Base-by-base conservation (phyloP, 2,329 filamentous ascomycete species). In the Pseudophaeomoniella oleicola region DNA sequence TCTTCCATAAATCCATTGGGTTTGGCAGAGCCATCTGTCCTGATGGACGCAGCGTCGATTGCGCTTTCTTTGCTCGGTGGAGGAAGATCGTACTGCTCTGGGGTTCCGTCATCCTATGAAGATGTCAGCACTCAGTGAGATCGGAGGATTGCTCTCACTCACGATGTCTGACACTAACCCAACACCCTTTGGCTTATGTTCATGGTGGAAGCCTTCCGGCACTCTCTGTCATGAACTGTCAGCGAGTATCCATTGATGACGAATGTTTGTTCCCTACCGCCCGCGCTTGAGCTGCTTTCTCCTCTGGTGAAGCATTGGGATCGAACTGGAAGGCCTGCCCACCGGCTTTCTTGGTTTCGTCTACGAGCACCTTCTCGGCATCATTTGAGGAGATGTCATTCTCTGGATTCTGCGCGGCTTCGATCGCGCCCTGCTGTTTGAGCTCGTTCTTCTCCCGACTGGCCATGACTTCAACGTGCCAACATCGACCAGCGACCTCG, bases 271-370 rank as follows among this genome's bases (percentile, higher is more conserved):
- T 32, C 68, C 79, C 50, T 69, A 93, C 85, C 53, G 78, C 72
- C 67, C 71, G 67, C 15, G 81, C 78, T 54, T 87, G 82, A 19
- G 79, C 79, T 42, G 72, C 78, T 66, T 98, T 98, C 58, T 93
- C 71, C 55, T 86, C 83, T 1, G 80, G 71, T 31, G 70, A 78
- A 30, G 86, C 87, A 64, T 94, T 63, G 1, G 90, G 85, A 53
- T 98, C 72, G 62, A 96, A 98, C 43, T 78, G 73, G 55, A 82
- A 90, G 44, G 85, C 87, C 18, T 78, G 64, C 16, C 81, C 74
- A 30, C 90, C 90, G 10, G 80, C 83, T 50, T 81, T 79, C 51
- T 70, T 75, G 46, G 83, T 84, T 56, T 93, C 78, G 37, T 82
- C 67, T 16, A 93, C 69, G 34, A 94, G 70, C 49, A 73, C 72